These are phyloP conservation scores for Allomyces macrogynus DNA, from an alignment of 192 early-diverging fungal genomes.

Conservation along the genomic window DNA sequence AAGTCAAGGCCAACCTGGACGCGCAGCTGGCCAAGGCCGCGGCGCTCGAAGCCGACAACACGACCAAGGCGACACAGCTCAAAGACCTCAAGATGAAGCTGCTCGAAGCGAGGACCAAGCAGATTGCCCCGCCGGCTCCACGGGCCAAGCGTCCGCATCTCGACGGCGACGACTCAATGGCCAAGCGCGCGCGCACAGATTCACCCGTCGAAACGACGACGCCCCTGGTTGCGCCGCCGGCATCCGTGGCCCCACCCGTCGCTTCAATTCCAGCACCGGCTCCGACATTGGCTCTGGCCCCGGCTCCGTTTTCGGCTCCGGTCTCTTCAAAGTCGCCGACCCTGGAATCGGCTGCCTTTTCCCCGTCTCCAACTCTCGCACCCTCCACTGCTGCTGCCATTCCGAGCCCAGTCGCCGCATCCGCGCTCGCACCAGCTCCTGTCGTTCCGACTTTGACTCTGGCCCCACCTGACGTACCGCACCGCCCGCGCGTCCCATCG, in stretches of 20 bases:
- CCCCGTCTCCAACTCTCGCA: too few relatives aligned
- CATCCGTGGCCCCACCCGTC: neutral
- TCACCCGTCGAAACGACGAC: neutral
- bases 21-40: neutral
- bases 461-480: too few relatives aligned
- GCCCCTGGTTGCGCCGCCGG: neutral
- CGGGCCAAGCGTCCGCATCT: neutral
- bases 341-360: too few relatives aligned
- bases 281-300: too few relatives aligned
- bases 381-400: too few relatives aligned
- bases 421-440: too few relatives aligned
- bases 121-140: neutral
- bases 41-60: neutral
- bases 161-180: neutral
- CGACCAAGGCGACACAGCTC: neutral
- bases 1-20: neutral
- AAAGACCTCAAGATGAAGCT: neutral
- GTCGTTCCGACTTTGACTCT: too few relatives aligned
- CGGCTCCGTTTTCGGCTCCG: too few relatives aligned
- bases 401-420: too few relatives aligned
- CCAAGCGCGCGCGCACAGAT: neutral
- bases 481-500: too few relatives aligned
- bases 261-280: neutral
- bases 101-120: neutral
- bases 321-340: too few relatives aligned